Conservation (phyloP, 352 stramenopile species). For the Peronospora destructor region DNA sequence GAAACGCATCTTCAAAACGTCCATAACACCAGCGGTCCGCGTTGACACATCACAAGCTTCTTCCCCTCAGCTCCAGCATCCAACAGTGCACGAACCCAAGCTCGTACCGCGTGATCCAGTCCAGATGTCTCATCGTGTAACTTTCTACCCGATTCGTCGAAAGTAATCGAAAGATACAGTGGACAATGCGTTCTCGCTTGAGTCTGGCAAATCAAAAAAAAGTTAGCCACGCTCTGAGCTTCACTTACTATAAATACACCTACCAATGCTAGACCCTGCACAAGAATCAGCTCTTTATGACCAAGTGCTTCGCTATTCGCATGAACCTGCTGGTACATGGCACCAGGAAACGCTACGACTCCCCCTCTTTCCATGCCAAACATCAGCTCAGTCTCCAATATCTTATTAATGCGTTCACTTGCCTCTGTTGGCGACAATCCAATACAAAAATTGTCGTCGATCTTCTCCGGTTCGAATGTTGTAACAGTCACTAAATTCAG, state of each 20-base stretch:
- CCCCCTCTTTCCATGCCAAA: conserved; percentile 39
- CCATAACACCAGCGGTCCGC: conserved; percentile 55
- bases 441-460: conserved; percentile 9
- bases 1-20: conserved; percentile 23
- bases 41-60: conserved; percentile 65
- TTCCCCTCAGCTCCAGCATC: conserved; percentile 29
- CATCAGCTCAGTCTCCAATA: conserved; percentile 56
- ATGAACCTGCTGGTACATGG: conserved; percentile 68
- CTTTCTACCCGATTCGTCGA: neutral
- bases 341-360: conserved; percentile 28
- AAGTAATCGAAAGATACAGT: conserved; percentile 66
- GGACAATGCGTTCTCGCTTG: conserved; percentile 47
- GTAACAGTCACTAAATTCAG: conserved; percentile 49
- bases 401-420: conserved; percentile 45
- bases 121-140: neutral
- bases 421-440: conserved; percentile 27
- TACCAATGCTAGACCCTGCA: conserved; percentile 32
- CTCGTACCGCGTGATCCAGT: conserved; percentile 17
- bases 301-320: conserved; percentile 3
- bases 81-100: conserved; percentile 37
- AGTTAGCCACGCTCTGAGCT: neutral
- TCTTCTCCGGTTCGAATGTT: conserved; percentile 37
- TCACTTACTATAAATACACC: neutral
- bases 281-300: conserved; percentile 27
- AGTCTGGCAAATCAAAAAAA: conserved; percentile 24